Base-by-base conservation (phyloP, 78 protist genomes). In the Dictyostelium citrinum region DNA sequence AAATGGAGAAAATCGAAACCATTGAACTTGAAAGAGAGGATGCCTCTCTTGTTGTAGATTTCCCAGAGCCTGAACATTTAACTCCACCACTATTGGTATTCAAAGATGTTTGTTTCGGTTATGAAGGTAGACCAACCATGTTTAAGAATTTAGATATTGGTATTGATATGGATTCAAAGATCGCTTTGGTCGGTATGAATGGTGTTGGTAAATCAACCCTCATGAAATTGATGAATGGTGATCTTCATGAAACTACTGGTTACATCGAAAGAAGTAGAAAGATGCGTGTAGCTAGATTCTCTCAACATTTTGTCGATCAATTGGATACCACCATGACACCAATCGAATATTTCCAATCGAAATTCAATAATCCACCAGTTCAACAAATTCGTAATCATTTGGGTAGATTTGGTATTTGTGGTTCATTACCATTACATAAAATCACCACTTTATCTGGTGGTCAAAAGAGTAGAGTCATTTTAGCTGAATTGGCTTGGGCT, bases 181-280 rank as follows among this genome's bases (percentile, higher is more conserved):
- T 98, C 49, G 93, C 96, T 16, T 31, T 98, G 1, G 99, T 98
- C 39, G 99, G 99, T 5, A 97, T 97, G 41, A 98, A 98, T 91
- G 99, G 99, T 14, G 95, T 95, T 1, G 99, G 99, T 70, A 98
- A 98, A 86, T 74, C 96, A 31, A 98, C 99, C 4, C 81, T 98
- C 41, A 86, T 96, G 43, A 96, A 97, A 58, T 75, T 98, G 35
- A n/a, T 99, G 72, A 37, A 64, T 46, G 98, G 98, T 61, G 97
- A 91, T 16, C 96, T 98, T 22, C 68, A 85, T 33, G 98, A 97
- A 41, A 85, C 96, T 5, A 64, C 49, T 9, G 99, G 98, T 45
- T 88, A 92, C 80, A 83, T 97, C 24, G 80, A 75, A 29, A 24
- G 83, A 49, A 90, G 90, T 67, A 83, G 96, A 29, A 91, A 96